Percentiles rank a stretch among this genome's conserved stretches.
These are phyloP conservation scores for Pseudogymnoascus destructans DNA, from an alignment of 2,329 filamentous ascomycete species.

Conservation along the genomic window DNA sequence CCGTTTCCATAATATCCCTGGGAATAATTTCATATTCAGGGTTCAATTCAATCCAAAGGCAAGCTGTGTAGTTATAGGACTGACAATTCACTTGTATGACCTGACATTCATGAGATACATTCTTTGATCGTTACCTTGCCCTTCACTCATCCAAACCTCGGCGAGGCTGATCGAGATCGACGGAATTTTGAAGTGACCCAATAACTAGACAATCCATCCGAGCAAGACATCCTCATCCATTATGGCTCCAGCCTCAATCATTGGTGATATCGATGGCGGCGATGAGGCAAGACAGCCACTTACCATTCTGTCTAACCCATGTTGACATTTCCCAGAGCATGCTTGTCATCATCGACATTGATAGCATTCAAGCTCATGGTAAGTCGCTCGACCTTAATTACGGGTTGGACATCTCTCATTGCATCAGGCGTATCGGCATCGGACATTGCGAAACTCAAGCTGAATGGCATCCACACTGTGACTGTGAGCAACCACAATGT, in stretches of 20 bases:
- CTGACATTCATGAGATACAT: neutral
- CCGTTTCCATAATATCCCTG: neutral
- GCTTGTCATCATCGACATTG: constrained; percentile 46
- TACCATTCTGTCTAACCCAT: neutral
- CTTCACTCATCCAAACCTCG: neutral
- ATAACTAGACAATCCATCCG: neutral
- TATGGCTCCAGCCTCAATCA: neutral
- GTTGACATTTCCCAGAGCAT: neutral
- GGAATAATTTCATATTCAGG: neutral
- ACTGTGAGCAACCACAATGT: constrained; percentile 32
- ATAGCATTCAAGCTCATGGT: constrained; percentile 53
- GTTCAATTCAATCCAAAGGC: neutral
- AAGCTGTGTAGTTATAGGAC: neutral
- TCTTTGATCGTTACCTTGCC: neutral
- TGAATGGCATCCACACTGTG: constrained; percentile 49
- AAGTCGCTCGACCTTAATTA: constrained; percentile 11
- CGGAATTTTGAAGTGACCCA: too few relatives aligned
- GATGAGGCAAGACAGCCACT: constrained; percentile 9
- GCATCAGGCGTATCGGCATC: constrained; percentile 44
- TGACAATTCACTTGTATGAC: neutral
- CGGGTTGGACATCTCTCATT: neutral
- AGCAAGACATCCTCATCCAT: neutral
- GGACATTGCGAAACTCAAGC: constrained; percentile 53
- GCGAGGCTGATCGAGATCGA: too few relatives aligned
- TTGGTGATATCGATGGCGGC: constrained; percentile 9